Base-by-base conservation (phyloP, 345 rosid genomes). In the Aquilaria sinensis region DNA sequence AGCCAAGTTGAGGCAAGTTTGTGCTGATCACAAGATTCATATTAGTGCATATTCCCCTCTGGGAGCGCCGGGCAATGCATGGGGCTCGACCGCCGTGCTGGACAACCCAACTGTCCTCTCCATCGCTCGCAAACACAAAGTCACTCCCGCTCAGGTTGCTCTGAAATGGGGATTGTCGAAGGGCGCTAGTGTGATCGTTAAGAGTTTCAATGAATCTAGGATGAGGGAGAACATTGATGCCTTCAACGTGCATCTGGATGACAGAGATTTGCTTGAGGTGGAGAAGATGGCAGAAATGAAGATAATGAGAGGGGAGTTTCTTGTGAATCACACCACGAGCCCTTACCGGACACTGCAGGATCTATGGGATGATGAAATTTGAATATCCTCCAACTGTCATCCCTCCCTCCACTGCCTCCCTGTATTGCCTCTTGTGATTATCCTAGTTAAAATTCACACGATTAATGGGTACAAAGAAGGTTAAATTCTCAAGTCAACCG, bases 71-170 rank as follows among this genome's bases (percentile, higher is more conserved):
- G 96, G 96, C 6, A 84, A 86, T 62, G 15, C 68, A 9, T 86
- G 96, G 96, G 96, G 98, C 50, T 78, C 95, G 59, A 87, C 81
- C 9, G 87, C 89, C 15, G 96, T 89, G 32, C 79, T 89, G 48
- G 78, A 85, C 12, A 74, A 69, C 56, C 96, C 89, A 13, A 51
- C 77, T 66, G 70, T 89, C 69, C 70, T 71, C 62, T 72, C 98
- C 75, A 80, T 87, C 58, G 89, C 98, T 59, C 75, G 61, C 57
- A 85, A 82, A 53, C 87, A 89, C 71, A 56, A 75, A 5, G 85
- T 83, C 29, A 82, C 92, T 53, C 92, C 95, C 5, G 94, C 96
- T 73, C 96, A 91, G 86, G 94, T 88, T 75, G 96, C 96, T 37
- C 62, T 92, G 6, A 81, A 78, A 41, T 92, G 98, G 96, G 98